Base-by-base conservation (phyloP, 2,329 filamentous ascomycete genomes). In the Fusarium sp. region DNA sequence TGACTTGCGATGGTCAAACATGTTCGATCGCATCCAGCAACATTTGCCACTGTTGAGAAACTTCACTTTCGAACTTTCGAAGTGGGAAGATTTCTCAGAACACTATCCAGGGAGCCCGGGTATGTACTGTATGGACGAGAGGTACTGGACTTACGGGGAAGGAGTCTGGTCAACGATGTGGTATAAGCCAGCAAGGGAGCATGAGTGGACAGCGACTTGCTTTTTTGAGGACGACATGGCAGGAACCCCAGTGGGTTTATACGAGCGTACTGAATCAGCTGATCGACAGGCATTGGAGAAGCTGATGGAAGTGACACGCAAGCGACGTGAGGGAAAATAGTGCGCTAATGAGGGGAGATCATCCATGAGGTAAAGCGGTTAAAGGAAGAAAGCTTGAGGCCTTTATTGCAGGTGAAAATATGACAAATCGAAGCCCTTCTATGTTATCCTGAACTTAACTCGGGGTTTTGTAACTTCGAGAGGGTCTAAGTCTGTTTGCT, bases 11-110 rank as follows among this genome's bases (percentile, higher is more conserved):
- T 80, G 79, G 78, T 68, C 70, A 10, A n/a, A 31, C 4, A 13
- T 79, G 5, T 79, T 79, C 35, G 64, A 77, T 39, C 38, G 48
- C 4, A 75, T 80, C 14, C 60, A 56, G 8, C 31, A 49, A 6
- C 31, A 38, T 2, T 41, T 80, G 3, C 56, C 48, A 2, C 1
- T 1, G 0, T 36, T 69, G 3, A 28, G 2, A 0, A 41, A 56
- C 18, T 68, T 69, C 38, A 35, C 7, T 5, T 68, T 63, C 28
- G 24, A 20, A 8, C n/a, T 5, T 11, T 13, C 5, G 1, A 5
- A 8, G 7, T 55, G 54, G 41, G 1, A 6, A 1, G 7, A 0
- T 8, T 55, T 24, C 35, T 66, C 28, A 11, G 38, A 63, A 31
- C 12, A 26, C 20, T 14, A 3, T 5, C 33, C 33, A 33, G 33